Evolutionary conservation across 2,329 filamentous ascomycete species (phyloP).

Genomic region (Colletotrichum cuscutae): DNA sequence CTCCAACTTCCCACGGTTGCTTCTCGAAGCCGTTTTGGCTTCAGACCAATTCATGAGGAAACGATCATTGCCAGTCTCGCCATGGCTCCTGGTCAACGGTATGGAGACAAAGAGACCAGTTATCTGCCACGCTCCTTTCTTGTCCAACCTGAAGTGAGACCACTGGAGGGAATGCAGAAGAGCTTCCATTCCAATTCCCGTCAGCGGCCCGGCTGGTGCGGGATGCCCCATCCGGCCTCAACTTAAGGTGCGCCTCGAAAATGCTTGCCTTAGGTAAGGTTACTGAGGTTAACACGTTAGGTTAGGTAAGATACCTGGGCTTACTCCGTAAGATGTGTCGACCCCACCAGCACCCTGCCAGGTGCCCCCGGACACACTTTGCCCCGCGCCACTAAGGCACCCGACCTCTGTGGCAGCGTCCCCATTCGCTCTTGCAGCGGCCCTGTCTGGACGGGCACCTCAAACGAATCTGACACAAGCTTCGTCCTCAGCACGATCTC

Average conservation of each 20-base stretch:
- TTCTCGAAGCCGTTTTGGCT: slow-evolving; percentile 5
- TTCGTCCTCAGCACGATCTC: slow-evolving; percentile 23
- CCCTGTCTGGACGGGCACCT: slow-evolving; percentile 30
- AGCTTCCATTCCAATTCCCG: not conserved
- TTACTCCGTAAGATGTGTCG: not conserved
- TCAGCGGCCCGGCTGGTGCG: not conserved
- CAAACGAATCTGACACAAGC: slow-evolving; percentile 42
- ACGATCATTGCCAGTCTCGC: not conserved
- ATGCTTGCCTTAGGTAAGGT: no score
- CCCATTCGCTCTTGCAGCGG: slow-evolving; percentile 16
- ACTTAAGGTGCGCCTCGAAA: not conserved
- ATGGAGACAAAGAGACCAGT: not conserved
- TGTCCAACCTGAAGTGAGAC: not conserved
- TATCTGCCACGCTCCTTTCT: not conserved
- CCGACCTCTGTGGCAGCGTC: slow-evolving; percentile 13
- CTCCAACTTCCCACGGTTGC: slow-evolving; percentile 2
- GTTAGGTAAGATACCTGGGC: no score
- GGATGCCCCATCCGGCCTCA: slow-evolving; percentile 2
- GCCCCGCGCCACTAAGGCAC: slow-evolving; percentile 13
- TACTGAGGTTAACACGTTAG: no score
- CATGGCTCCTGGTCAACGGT: not conserved
- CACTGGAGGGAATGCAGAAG: not conserved
- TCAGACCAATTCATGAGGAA: not conserved
- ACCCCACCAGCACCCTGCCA: not conserved
- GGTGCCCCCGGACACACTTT: not conserved